Percentiles rank a stretch among this genome's conserved stretches.
Conservation (phyloP, 23 red algal species). For the Gracilaria vermiculophylla region DNA sequence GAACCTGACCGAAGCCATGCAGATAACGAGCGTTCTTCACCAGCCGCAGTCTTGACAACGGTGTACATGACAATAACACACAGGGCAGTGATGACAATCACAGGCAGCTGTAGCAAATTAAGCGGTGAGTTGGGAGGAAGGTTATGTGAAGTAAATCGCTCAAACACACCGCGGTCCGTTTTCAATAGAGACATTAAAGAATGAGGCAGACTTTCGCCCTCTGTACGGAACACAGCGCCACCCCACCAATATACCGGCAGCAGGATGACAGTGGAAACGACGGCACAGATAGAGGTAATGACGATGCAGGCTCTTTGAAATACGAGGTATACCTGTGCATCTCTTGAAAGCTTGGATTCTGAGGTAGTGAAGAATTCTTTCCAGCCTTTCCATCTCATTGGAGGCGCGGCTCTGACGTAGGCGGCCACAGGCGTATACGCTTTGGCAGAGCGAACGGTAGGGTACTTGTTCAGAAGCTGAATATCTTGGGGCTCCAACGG, state of each 20-base stretch:
- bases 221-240: constrained; percentile 50
- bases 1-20: constrained; percentile 60
- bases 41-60: constrained; percentile 53
- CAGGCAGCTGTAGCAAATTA: constrained; percentile 57
- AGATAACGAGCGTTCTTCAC: constrained; percentile 45
- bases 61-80: constrained; percentile 71
- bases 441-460: constrained; percentile 38
- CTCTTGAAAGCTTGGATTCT: constrained; percentile 48
- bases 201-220: constrained; percentile 19
- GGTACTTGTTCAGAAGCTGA: constrained; percentile 60
- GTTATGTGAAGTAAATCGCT: constrained; percentile 77
- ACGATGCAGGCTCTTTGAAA: constrained; percentile 86
- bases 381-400: constrained; percentile 71
- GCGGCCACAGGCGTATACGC: constrained; percentile 63
- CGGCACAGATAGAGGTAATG: constrained; percentile 47
- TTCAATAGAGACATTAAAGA: constrained; percentile 44
- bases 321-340: constrained; percentile 87
- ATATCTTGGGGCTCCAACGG: constrained; percentile 58
- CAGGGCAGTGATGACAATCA: constrained; percentile 56
- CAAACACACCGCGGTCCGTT: constrained; percentile 71
- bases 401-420: constrained; percentile 48
- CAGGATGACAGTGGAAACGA: constrained; percentile 48
- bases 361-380: constrained; percentile 49
- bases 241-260: constrained; percentile 83
- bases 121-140: constrained; percentile 58